Percentiles rank a stretch among this genome's conserved stretches.
These are phyloP conservation scores for Oleoguttula mirabilis DNA, from an alignment of 495 filamentous ascomycete species.

Conservation along the genomic window DNA sequence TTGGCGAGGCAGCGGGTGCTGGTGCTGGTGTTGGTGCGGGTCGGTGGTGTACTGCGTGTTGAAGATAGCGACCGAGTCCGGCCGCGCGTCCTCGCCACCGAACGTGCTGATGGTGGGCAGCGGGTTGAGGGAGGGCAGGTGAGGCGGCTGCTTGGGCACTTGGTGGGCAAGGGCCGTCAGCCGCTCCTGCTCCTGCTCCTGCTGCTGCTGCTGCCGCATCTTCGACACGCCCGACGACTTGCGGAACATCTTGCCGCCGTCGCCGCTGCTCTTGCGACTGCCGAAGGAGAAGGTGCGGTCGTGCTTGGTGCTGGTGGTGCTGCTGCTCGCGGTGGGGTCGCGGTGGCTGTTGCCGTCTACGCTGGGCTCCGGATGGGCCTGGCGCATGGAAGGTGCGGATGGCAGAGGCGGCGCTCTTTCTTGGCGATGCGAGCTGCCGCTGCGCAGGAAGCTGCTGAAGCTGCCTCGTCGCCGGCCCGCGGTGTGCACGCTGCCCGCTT, in stretches of 20 bases:
- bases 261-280: background rate
- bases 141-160: conserved; percentile 60
- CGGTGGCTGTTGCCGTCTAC: no score
- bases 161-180: conserved; percentile 1
- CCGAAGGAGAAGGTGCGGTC: background rate
- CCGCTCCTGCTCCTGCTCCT: conserved; percentile 12
- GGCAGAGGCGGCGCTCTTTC: no score
- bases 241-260: conserved; percentile 13
- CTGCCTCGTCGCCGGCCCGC: background rate
- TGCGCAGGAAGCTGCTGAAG: background rate
- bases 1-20: no score
- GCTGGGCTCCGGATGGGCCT: no score
- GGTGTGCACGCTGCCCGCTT: no score
- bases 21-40: conserved; percentile 23
- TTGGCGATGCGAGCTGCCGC: background rate
- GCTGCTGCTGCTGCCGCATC: conserved; percentile 1
- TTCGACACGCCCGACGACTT: no score
- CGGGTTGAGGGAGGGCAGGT: conserved; percentile 65
- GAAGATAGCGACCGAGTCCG: conserved; percentile 53
- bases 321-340: no score
- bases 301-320: background rate
- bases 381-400: no score
- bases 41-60: conserved; percentile 36
- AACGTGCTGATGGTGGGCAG: conserved; percentile 55
- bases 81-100: conserved; percentile 54